phyloP scores from a whole-genome alignment of 1,284 basidiomycete species.

The Cutaneotrichosporon sp. region DNA sequence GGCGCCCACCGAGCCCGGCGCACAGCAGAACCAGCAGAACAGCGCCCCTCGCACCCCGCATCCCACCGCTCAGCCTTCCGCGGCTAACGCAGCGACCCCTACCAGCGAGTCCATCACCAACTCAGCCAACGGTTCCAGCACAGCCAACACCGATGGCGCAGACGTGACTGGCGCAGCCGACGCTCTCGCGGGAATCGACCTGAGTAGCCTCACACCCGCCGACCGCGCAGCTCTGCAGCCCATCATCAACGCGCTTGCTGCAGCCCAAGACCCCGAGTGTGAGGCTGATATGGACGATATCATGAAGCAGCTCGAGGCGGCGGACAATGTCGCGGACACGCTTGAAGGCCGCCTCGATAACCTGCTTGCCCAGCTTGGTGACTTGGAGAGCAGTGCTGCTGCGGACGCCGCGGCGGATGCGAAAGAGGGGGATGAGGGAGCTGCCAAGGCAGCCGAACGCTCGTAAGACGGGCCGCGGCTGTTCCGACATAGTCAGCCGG shows the following conservation, averaged over 20 bases:
- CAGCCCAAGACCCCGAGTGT: conserved; percentile 13
- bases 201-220: conserved; percentile 21
- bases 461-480: too few relatives aligned
- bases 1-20: conserved; percentile 22
- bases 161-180: conserved; percentile 2
- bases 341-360: conserved; percentile 45
- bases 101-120: not conserved
- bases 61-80: not conserved
- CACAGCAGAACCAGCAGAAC: conserved; percentile 2
- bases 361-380: conserved; percentile 36
- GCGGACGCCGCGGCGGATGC: conserved; percentile 44
- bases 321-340: conserved; percentile 44
- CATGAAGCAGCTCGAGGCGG: conserved; percentile 43
- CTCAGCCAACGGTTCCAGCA: not conserved
- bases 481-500: too few relatives aligned
- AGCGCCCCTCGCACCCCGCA: not conserved
- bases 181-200: conserved; percentile 19
- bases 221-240: conserved; percentile 28
- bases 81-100: not conserved
- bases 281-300: conserved; percentile 31
- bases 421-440: conserved; percentile 22
- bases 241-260: conserved; percentile 24
- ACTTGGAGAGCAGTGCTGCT: conserved; percentile 21
- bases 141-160: conserved; percentile 5
- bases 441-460: too few relatives aligned